Base-by-base conservation (phyloP, 176 grass and related monocot species). In the Ensete glaucum region DNA sequence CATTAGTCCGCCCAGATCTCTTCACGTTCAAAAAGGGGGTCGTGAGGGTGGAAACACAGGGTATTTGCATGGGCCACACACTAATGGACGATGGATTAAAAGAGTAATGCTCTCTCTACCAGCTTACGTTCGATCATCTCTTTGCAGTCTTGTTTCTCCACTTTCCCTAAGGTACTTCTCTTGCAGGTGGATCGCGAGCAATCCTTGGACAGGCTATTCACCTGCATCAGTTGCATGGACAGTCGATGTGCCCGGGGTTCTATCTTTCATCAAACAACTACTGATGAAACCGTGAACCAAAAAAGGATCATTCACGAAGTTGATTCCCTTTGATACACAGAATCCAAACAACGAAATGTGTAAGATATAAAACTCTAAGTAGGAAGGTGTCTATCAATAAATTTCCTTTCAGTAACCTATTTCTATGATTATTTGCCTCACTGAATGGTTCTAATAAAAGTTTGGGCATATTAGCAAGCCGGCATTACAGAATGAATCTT, bases 191-290 rank as follows among this genome's bases (percentile, higher is more conserved):
- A 90, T 88, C 20, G 52, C 79, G 14, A 83, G 79, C 21, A 96
- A 96, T 69, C 87, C 85, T 0, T 96, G 93, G 93, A 72, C 85
- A 17, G 83, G 80, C 2, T 85, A 88, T 71, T 68, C 73, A 1
- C 87, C 87, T 1, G 86, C 88, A 49, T 92, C 85, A 11, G 89
- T 92, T 2, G 89, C 89, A 11, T 96, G 93, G 93, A 90, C 93
- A 10, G 90, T 92, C 1, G 93, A 96, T 54, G 84, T 85, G 51
- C 81, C 85, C 9, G 81, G 72, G 67, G 82, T 90, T 76, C 64
- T 84, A 51, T 86, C 82, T 55, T 91, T 88, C 54, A 27, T 84
- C 69, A 96, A 90, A 76, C 83, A 85, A 23, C 85, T 88, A 3
- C 82, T 98, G 67, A 74, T 68, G 64, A 69, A 78, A 66, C 59